Percentiles rank a stretch among this genome's conserved stretches.
phyloP scores from a whole-genome alignment of 2,329 filamentous ascomycete species.

The Sclerotinia subarctica region DNA sequence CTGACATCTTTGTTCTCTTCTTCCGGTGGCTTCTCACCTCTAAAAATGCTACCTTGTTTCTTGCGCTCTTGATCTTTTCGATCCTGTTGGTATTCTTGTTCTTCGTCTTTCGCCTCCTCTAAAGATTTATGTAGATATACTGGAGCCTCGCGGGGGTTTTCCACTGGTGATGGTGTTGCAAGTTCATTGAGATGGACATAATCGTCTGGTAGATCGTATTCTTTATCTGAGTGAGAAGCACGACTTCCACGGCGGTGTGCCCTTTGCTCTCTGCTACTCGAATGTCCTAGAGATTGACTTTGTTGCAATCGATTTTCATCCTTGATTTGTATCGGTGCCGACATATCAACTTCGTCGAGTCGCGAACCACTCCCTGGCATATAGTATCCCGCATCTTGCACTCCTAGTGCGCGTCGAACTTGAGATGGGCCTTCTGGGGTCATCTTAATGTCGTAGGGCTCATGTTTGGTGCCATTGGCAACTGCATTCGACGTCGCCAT shows the following conservation, averaged over 20 bases:
- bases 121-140: slow-evolving; percentile 42
- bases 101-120: slow-evolving; percentile 38
- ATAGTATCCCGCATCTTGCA: slow-evolving; percentile 35
- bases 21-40: slow-evolving; percentile 16
- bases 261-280: not conserved
- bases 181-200: slow-evolving; percentile 47
- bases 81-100: slow-evolving; percentile 27
- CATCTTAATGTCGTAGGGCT: not conserved
- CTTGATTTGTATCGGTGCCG: slow-evolving; percentile 46
- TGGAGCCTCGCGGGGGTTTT: slow-evolving; percentile 42
- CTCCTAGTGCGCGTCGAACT: not conserved
- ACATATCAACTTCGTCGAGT: slow-evolving; percentile 44
- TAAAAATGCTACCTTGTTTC: slow-evolving; percentile 15
- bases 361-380: slow-evolving; percentile 42
- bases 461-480: not conserved
- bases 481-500: slow-evolving; percentile 20
- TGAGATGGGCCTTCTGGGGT: not conserved
- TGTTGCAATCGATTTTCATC: slow-evolving; percentile 39
- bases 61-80: slow-evolving; percentile 14
- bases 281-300: slow-evolving; percentile 41
- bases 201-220: slow-evolving; percentile 31
- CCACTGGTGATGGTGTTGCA: slow-evolving; percentile 44
- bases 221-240: slow-evolving; percentile 12
- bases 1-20: slow-evolving; percentile 23
- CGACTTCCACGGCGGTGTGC: slow-evolving; percentile 4